Evolutionary conservation across 768 basidiomycete species (phyloP), one percentile per base, ranked within the genome.

Genomic region (Boletus pseudo-olivaceus): DNA sequence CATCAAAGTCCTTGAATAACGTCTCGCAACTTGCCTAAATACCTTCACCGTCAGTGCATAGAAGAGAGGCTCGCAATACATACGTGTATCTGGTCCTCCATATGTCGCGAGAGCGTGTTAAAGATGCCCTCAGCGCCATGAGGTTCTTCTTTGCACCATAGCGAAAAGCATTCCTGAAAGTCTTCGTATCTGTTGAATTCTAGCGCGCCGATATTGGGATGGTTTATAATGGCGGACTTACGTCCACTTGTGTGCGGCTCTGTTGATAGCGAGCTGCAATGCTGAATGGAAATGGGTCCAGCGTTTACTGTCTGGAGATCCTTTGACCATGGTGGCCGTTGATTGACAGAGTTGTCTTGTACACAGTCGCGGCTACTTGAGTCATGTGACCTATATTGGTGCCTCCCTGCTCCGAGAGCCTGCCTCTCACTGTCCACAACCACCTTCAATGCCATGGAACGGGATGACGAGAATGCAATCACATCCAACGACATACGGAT

Each of bases 31-130:
- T 81, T 35, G 80, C 78, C 87, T 90, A 49, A 12, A n/a, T n/a
- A 30, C 32, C n/a, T 15, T 12, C 39, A 4, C 34, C 19, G 43
- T 60, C 38, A 47, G 29, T 19, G 51, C 33, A 51, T 27, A 26
- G 40, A 27, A 34, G 37, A 26, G 2, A 47, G 4, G 4, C 12
- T 44, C 23, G 10, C 12, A 19, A 38, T 26, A 54, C 51, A 48
- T 61, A 70, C 50, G 67, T 68, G 76, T 69, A 82, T 85, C 47
- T 83, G 78, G 12, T 81, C 78, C 60, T 90, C 87, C 62, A 90
- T 85, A 50, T 87, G 87, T 57, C 82, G 76, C 6, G 87, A 82
- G 17, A 91, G 82, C 17, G 81, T 82, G 51, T 83, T 84, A 63
- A 78, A 86, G 1, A 82, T 82, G 4, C 78, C 80, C 29, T 77